These are phyloP conservation scores for Fusarium nisikadoi DNA, from an alignment of 2,329 filamentous ascomycete genomes.

Conservation along the genomic window DNA sequence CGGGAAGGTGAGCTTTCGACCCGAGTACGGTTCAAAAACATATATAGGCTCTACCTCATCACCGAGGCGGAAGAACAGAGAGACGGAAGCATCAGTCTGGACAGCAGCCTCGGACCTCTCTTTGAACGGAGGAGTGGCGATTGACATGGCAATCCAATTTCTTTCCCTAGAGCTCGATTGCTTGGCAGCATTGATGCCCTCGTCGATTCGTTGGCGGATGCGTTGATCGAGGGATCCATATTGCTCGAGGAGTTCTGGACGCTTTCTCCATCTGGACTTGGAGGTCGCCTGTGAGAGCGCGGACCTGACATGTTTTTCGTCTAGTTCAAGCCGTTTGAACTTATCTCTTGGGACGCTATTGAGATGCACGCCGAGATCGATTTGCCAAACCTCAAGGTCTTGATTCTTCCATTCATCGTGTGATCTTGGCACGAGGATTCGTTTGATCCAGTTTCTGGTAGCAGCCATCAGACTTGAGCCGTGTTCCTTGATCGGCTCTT, in stretches of 20 bases:
- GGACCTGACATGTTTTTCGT: background rate
- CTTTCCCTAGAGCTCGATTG: background rate
- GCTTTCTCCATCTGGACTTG: background rate
- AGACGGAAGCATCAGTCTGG: background rate
- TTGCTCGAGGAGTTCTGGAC: background rate
- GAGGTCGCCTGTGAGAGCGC: accelerated
- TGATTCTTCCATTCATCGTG: background rate
- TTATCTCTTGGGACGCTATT: accelerated
- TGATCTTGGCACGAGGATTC: accelerated
- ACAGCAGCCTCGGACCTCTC: accelerated
- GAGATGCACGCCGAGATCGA: background rate
- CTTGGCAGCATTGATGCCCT: accelerated
- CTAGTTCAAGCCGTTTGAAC: background rate
- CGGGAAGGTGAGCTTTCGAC: background rate
- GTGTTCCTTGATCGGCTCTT: accelerated
- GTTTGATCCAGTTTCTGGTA: background rate
- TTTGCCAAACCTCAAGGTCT: background rate
- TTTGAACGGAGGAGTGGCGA: accelerated
- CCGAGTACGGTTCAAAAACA: accelerated
- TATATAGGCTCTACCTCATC: accelerated
- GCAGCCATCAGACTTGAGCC: background rate
- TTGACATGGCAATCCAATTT: background rate
- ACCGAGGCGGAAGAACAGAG: background rate
- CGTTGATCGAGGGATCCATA: background rate
- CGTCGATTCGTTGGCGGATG: background rate